A percentile compares a stretch with the other conserved stretches of the same genome.
Evolutionary conservation across 768 basidiomycete species (phyloP).

Genomic region (Collybia nuda): DNA sequence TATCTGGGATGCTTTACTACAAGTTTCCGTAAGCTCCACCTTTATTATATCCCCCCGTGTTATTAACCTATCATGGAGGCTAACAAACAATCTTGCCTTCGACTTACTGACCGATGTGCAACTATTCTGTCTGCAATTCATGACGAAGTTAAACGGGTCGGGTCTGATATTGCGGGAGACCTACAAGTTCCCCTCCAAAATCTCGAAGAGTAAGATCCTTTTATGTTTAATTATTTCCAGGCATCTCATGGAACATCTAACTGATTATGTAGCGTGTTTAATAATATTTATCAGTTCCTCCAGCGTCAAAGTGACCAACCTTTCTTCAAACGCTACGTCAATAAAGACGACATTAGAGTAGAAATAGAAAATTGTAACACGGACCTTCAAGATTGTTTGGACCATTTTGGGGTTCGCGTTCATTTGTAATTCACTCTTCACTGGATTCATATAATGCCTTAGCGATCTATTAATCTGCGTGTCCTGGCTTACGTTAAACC

Average conservation of each 20-base stretch:
- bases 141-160: slow-evolving; percentile 57
- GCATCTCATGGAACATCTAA: not conserved
- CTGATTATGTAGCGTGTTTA: slow-evolving; percentile 33
- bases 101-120: slow-evolving; percentile 72
- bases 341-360: slow-evolving; percentile 62
- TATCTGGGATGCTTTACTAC: slow-evolving; percentile 63
- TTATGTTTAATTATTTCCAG: not conserved
- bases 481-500: not conserved
- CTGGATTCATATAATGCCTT: not conserved
- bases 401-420: slow-evolving; percentile 48
- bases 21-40: slow-evolving; percentile 52
- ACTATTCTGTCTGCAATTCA: slow-evolving; percentile 59
- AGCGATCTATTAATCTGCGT: slow-evolving; percentile 1
- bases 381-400: slow-evolving; percentile 54
- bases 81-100: slow-evolving; percentile 68
- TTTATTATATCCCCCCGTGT: not conserved
- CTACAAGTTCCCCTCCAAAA: slow-evolving; percentile 48
- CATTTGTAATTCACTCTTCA: not conserved
- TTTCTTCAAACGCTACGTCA: slow-evolving; percentile 73
- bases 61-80: slow-evolving; percentile 36
- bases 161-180: slow-evolving; percentile 43
- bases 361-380: slow-evolving; percentile 54
- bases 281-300: slow-evolving; percentile 46
- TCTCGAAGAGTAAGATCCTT: slow-evolving; percentile 42
- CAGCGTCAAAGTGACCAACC: slow-evolving; percentile 59